Evolutionary conservation across 2,329 filamentous ascomycete genomes (phyloP), one percentile per base, ranked within the genome.

Genomic region (Chaetoscypha palmicola): DNA sequence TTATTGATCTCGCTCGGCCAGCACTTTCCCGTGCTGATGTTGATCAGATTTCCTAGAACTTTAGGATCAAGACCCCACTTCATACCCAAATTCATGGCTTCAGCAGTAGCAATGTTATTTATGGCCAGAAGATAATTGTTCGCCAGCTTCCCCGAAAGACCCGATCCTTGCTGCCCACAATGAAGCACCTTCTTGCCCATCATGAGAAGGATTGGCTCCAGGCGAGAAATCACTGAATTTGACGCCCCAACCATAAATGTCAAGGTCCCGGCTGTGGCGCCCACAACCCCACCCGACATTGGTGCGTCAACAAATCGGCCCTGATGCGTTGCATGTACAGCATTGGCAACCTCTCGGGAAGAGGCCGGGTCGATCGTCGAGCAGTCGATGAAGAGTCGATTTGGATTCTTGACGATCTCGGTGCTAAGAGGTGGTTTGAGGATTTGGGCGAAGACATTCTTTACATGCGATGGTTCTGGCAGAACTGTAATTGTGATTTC

Each of bases 1-100:
- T 97, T 97, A 67, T 98, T 98, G 50, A 94, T 72, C 67, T 96
- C 90, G 58, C 83, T 92, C 1, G 91, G 89, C 92, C 92, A 98
- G 72, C 90, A 97, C 53, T 75, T 79, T n/a, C 92, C 92, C 0
- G 91, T 96, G 56, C 87, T 92, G 3, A 85, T 84, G 62, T 96
- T 97, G 69, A 98, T 87, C 65, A 98, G 80, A 40, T 82, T 80
- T 0, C 87, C 85, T 2, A 98, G 73, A 5, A 79, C 81, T 42
- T 69, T 64, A 0, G 73, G 72, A 49, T 79, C 72, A 14, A 79
- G 57, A 2, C 74, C 75, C 30, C 75, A 66, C 22, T 68, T 68
- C 2, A 75, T 74, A 2, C 71, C 75, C 33, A 80, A 68, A 1
- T 76, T 76, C 67, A 79, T 75, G 1, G 72, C 74, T 59, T 81